Base-by-base conservation (phyloP, 1,284 basidiomycete genomes). In the Sanghuangporus weigelae region DNA sequence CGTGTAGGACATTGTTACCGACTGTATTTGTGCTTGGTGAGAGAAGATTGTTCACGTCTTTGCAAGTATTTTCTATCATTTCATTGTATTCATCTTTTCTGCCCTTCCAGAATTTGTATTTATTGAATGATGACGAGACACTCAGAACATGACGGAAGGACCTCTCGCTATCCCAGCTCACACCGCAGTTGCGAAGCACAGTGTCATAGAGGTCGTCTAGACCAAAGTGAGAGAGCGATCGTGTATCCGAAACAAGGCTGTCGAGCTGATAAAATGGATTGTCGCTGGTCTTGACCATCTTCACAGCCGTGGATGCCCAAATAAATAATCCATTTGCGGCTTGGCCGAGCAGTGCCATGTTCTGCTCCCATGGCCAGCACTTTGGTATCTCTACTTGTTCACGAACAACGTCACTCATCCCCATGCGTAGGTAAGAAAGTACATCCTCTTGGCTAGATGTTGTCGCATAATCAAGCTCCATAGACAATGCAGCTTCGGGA, bases 251-350 rank as follows among this genome's bases (percentile, higher is more conserved):
- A 16, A 59, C 44, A 3, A 59, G 36, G 14, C 11, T 7, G 8
- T 59, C 36, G 6, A 59, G 46, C 46, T 50, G 44, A 7, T 36
- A 26, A 10, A 59, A 59, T 26, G 44, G 58, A 36, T 59, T 19
- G 26, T 26, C 46, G 38, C 58, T 59, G 7, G 23, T 21, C 16
- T 1, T 26, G 2, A 62, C 46, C 14, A 57, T 11, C 23, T 69
- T 72, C 54, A 73, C 63, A 23, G 73, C 71, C 1, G 71, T 73
- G 14, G 68, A 62, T 8, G 72, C 69, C 57, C 71, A 73, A 19
- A 73, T 73, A 51, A 73, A 73, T 12, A 73, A 57, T 1, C 71
- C 69, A 21, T 66, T 59, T 2, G 71, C 66, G 26, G 67, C 71
- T 26, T 68, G 42, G 12, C 69, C 69, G 23, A 73, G 63, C 39